Evolutionary conservation across 768 basidiomycete genomes (phyloP).

Genomic region (Tulasnella sp.): DNA sequence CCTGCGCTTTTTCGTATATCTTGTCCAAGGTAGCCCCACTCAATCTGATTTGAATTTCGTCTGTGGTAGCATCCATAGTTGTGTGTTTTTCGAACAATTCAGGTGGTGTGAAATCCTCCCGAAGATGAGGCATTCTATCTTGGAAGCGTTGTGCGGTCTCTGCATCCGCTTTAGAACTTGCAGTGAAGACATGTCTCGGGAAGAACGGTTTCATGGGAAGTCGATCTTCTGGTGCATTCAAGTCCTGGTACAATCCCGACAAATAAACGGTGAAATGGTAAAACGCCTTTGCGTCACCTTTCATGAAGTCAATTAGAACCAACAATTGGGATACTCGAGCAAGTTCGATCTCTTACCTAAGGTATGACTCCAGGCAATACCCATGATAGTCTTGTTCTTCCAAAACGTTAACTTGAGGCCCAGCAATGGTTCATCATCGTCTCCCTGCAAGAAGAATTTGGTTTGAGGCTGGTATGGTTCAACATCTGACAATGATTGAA

Average conservation of each 20-base stretch:
- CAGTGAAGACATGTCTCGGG: slow-evolving; percentile 2
- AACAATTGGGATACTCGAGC: not conserved
- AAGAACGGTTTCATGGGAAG: slow-evolving; percentile 10
- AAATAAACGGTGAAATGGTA: slow-evolving; percentile 1
- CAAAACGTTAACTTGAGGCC: slow-evolving; percentile 8
- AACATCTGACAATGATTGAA: slow-evolving; percentile 3
- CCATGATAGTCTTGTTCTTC: slow-evolving; percentile 1
- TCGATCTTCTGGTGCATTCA: not conserved
- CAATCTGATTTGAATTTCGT: not conserved
- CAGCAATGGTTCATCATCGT: slow-evolving; percentile 4
- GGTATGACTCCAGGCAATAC: slow-evolving; percentile 3
- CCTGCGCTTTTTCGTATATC: not conserved
- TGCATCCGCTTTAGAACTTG: not conserved
- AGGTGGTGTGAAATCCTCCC: not conserved
- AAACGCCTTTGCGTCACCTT: slow-evolving; percentile 6
- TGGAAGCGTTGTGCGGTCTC: not conserved
- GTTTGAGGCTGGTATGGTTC: slow-evolving; percentile 1
- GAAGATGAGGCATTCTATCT: slow-evolving; percentile 7
- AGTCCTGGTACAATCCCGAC: slow-evolving; percentile 1
- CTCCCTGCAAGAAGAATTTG: slow-evolving; percentile 4
- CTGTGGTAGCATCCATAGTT: not conserved
- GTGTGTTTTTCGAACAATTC: not conserved
- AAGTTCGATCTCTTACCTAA: not conserved
- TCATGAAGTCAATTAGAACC: not conserved
- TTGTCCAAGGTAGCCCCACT: not conserved